Base-by-base conservation (phyloP, 2,329 filamentous ascomycete species). In the Microdochium bolleyi region DNA sequence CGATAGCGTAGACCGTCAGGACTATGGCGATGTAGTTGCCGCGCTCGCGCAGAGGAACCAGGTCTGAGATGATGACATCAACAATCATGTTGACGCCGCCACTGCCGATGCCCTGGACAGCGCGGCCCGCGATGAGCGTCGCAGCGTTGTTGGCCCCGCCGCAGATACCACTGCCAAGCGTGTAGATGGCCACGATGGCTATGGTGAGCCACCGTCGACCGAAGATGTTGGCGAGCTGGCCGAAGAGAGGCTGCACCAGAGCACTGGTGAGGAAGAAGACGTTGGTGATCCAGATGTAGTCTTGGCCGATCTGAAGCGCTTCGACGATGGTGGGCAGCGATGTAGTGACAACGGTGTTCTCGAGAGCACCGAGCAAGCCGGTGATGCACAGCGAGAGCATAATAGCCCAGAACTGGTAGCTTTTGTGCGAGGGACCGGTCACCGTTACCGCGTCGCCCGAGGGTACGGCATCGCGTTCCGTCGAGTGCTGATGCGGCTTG, bases 401-500 rank as follows among this genome's bases (percentile, higher is more conserved):
- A 24, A 61, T 55, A 24, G 54, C 53, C 59, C 59, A 60, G 49
- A 61, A 61, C 16, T 54, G 53, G 30, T 52, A 57, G 37, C 27
- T 30, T 5, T 30, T 30, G 27, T 30, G 27, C 27, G 27, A 30
- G 27, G 27, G 27, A 11, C 27, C 27, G 5, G 27, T 30, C 27
- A 30, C 27, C 11, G 27, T 44, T 75, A 95, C 92, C 87, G 97
- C 94, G 68, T 99, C 94, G 61, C 94, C 94, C 94, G 94, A 99
- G 21, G 96, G 79, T 64, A 97, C 74, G 53, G 88, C 91, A 81
- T 97, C 92, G 55, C 89, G 82, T 71, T 97, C 92, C 71, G 97
- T 97, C 57, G 87, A 86, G 72, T 94, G 95, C 14, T 41, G 37
- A 14, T 19, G 4, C 4, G 37, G 19, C 4, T 5, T 8, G 16